Percentiles rank a stretch among this genome's conserved stretches.
These are phyloP conservation scores for Xylaria castorea DNA, from an alignment of 495 filamentous ascomycete species.

Conservation along the genomic window DNA sequence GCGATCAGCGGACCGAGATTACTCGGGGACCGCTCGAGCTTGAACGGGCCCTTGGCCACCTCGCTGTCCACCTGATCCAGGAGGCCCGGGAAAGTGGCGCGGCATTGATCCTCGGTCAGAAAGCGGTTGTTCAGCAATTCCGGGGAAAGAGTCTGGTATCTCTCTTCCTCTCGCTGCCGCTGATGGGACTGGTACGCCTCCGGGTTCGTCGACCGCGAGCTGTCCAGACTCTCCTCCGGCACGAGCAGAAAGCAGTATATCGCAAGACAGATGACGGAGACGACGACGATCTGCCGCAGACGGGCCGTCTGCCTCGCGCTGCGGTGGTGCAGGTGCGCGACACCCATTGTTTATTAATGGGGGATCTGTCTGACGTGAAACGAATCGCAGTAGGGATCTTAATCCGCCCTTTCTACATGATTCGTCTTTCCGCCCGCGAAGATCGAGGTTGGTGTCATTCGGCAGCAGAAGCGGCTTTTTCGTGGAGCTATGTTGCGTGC, in stretches of 20 bases:
- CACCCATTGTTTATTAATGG: conserved; percentile 19
- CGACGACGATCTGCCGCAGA: conserved; percentile 41
- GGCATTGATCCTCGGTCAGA: conserved; percentile 51
- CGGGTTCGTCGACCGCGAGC: conserved; percentile 32
- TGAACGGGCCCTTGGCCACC: conserved; percentile 54
- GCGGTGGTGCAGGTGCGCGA: conserved; percentile 16
- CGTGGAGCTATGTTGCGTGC: not conserved
- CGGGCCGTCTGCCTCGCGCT: conserved; percentile 34
- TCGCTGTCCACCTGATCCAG: conserved; percentile 52
- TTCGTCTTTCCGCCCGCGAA: not conserved
- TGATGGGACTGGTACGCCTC: conserved; percentile 25
- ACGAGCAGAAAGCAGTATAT: conserved; percentile 49
- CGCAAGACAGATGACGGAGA: conserved; percentile 40
- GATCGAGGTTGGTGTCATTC: not conserved
- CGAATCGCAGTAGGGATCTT: not conserved
- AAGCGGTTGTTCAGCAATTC: conserved; percentile 48
- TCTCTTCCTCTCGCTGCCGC: not conserved
- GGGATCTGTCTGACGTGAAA: not conserved
- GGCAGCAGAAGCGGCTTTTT: conserved; percentile 1
- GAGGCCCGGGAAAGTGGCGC: conserved; percentile 52
- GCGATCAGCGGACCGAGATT: conserved; percentile 50
- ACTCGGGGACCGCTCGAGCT: conserved; percentile 44
- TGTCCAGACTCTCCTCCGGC: conserved; percentile 35
- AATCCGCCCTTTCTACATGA: conserved; percentile 5
- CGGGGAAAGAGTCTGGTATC: conserved; percentile 25